phyloP scores from a whole-genome alignment of 1,284 basidiomycete genomes.

The Ceratobasidium sp. region DNA sequence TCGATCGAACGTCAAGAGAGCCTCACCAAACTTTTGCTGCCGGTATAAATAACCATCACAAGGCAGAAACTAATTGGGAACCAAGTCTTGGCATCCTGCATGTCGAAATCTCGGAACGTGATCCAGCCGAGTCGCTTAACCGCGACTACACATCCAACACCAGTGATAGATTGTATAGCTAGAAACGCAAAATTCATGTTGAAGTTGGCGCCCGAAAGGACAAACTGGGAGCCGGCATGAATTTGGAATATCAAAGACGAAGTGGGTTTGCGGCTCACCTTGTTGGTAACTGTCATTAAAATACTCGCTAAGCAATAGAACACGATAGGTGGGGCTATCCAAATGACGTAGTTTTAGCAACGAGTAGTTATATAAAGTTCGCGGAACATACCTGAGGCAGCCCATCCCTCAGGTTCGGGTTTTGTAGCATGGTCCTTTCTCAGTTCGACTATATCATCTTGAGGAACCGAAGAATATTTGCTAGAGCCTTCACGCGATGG shows the following conservation, averaged over 20 bases:
- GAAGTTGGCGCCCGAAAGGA: conserved; percentile 94
- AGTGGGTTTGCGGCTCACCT: conserved; percentile 66
- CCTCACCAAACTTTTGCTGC: conserved; percentile 91
- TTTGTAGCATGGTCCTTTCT: conserved; percentile 72
- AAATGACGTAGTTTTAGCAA: conserved; percentile 7
- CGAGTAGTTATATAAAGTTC: not conserved
- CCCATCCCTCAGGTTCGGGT: conserved; percentile 42
- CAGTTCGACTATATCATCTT: conserved; percentile 69
- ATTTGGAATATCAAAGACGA: conserved; percentile 28
- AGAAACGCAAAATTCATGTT: conserved; percentile 98
- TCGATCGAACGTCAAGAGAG: conserved; percentile 18
- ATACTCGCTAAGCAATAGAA: conserved; percentile 96
- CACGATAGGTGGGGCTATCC: conserved; percentile 78
- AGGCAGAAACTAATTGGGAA: conserved; percentile 94
- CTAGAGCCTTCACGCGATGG: conserved; percentile 7
- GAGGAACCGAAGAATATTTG: conserved; percentile 36
- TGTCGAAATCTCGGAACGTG: conserved; percentile 88
- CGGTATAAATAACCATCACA: conserved; percentile 97
- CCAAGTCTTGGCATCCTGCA: conserved; percentile 91
- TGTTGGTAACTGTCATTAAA: conserved; percentile 98
- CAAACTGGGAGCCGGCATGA: conserved; percentile 70
- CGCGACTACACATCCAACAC: conserved; percentile 78
- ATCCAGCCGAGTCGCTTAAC: conserved; percentile 89
- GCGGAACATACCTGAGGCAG: conserved; percentile 20
- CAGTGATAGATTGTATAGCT: conserved; percentile 91